phyloP scores from a whole-genome alignment of 768 basidiomycete species.

The Mycena galopus region DNA sequence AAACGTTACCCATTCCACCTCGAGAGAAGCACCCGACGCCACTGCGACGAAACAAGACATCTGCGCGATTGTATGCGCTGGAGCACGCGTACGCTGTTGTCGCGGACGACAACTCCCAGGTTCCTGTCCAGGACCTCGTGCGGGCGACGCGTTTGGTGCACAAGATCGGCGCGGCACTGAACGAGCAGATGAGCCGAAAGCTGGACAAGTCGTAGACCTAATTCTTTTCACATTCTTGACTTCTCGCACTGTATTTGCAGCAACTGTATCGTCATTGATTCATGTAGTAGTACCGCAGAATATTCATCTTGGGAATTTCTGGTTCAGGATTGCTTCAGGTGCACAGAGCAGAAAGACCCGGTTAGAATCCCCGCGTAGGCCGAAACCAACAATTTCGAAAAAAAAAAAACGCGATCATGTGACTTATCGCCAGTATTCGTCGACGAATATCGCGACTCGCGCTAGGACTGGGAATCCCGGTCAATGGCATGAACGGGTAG shows the following conservation, averaged over 20 bases:
- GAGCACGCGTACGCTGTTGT: slow-evolving; percentile 60
- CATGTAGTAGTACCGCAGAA: not conserved
- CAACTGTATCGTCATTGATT: slow-evolving; percentile 18
- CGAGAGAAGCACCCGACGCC: slow-evolving; percentile 30
- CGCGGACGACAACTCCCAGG: slow-evolving; percentile 57
- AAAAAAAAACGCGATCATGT: no score
- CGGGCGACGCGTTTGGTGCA: slow-evolving; percentile 60
- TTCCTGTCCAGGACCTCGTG: slow-evolving; percentile 62
- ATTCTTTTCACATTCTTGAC: not conserved
- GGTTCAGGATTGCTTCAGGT: no score
- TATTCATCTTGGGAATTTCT: no score
- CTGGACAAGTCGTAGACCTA: slow-evolving; percentile 29
- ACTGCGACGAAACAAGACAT: slow-evolving; percentile 54
- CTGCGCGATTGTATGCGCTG: slow-evolving; percentile 58
- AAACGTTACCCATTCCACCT: slow-evolving; percentile 27
- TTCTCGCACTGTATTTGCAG: slow-evolving; percentile 25
- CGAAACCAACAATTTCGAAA: no score
- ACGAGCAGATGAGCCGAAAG: slow-evolving; percentile 59
- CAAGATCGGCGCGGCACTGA: slow-evolving; percentile 60
- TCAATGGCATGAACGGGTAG: no score
- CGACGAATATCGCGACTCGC: no score
- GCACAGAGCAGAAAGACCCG: no score
- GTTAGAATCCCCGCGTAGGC: no score
- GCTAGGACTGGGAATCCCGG: no score
- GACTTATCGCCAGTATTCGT: no score